Percentiles rank a stretch among this genome's conserved stretches.
Conservation (phyloP, 2,329 filamentous ascomycete species). For the Penicillium decumbens region DNA sequence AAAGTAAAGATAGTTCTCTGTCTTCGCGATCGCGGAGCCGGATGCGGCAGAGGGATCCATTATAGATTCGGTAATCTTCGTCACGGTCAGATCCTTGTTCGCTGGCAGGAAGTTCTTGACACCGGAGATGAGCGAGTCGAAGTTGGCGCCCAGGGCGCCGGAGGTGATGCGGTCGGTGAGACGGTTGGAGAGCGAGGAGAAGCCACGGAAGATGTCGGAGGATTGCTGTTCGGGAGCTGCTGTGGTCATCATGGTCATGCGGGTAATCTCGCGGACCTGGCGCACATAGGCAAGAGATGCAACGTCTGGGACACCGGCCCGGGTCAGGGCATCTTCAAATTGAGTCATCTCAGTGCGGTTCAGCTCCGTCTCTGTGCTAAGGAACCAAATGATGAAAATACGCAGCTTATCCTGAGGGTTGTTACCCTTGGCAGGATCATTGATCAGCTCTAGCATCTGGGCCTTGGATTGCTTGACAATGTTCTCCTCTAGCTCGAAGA, state of each 20-base stretch:
- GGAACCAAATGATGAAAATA: conserved; percentile 93
- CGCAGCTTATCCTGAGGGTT: conserved; percentile 84
- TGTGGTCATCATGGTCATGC: conserved; percentile 96
- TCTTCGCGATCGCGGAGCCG: conserved; percentile 89
- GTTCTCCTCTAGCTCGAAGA: conserved; percentile 90
- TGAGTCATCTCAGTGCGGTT: conserved; percentile 74
- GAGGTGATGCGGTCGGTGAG: conserved; percentile 93
- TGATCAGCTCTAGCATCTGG: conserved; percentile 82
- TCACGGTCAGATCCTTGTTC: conserved; percentile 91
- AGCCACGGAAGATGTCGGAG: conserved; percentile 80
- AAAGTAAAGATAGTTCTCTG: conserved; percentile 94
- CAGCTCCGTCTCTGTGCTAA: conserved; percentile 88
- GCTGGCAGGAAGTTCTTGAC: conserved; percentile 98
- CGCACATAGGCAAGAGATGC: conserved; percentile 78
- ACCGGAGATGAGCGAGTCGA: conserved; percentile 89
- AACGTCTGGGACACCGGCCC: conserved; percentile 66
- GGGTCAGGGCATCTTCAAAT: conserved; percentile 77
- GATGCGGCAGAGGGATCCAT: conserved; percentile 93
- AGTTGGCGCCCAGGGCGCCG: conserved; percentile 77
- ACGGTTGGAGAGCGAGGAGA: conserved; percentile 84
- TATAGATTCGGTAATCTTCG: conserved; percentile 95
- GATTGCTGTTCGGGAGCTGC: conserved; percentile 60
- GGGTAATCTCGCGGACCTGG: conserved; percentile 87
- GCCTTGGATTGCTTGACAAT: conserved; percentile 86
- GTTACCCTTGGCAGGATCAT: conserved; percentile 73